These are phyloP conservation scores for Cryptosporidium parvum DNA, from an alignment of 169 alveolate species.

Conservation along the genomic window DNA sequence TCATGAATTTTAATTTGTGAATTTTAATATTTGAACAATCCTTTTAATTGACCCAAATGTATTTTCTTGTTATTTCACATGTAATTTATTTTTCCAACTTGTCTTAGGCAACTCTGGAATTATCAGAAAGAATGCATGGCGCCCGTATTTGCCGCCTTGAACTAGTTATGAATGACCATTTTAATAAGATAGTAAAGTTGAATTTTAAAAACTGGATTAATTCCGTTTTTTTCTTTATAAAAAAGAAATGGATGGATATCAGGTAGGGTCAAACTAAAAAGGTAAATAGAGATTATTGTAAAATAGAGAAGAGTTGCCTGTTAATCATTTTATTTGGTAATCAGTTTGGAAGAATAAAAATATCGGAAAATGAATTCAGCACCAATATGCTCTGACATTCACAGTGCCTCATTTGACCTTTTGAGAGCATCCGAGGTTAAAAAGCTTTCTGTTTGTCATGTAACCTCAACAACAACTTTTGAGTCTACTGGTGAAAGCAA, in stretches of 20 bases:
- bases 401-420: constrained; percentile 74
- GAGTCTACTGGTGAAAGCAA: constrained; percentile 73
- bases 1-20: not conserved
- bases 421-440: constrained; percentile 64
- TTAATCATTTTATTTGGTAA: not conserved
- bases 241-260: constrained; percentile 20
- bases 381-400: constrained; percentile 69
- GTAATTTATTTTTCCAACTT: not conserved
- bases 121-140: not conserved
- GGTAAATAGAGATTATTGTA: not conserved
- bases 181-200: not conserved
- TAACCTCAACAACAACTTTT: constrained; percentile 38
- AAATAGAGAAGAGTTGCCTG: not conserved
- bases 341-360: not conserved
- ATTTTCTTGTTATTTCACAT: not conserved
- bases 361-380: constrained; percentile 57
- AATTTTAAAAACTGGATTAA: not conserved
- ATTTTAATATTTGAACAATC: too few species aligned
- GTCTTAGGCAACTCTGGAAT: not conserved
- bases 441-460: constrained; percentile 70
- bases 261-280: not conserved
- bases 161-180: constrained; percentile 4
- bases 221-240: constrained; percentile 1
- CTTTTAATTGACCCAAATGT: not conserved
- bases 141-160: not conserved